These are phyloP conservation scores for Elasticomyces elasticus DNA, from an alignment of 495 filamentous ascomycete species.

Conservation along the genomic window DNA sequence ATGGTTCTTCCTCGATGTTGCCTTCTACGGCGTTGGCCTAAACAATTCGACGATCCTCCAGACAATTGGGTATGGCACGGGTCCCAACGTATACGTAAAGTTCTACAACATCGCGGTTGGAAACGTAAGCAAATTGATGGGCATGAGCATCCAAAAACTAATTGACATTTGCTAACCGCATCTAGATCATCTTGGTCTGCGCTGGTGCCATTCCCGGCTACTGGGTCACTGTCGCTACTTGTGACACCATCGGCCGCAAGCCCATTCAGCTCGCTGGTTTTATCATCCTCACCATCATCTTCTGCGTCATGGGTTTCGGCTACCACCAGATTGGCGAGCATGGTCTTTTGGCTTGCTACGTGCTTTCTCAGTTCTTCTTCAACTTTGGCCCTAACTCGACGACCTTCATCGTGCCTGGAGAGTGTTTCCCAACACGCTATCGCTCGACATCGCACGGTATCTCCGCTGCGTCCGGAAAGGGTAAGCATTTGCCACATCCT, in stretches of 20 bases:
- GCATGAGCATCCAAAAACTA: too few species aligned
- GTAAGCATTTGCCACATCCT: too few species aligned
- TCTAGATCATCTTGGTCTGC: conserved; percentile 30
- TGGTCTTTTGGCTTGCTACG: conserved; percentile 60
- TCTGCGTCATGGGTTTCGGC: conserved; percentile 28
- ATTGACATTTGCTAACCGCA: too few species aligned
- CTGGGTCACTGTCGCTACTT: conserved; percentile 31
- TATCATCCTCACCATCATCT: conserved; percentile 28
- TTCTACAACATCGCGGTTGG: conserved; percentile 28
- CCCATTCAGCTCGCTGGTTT: conserved; percentile 31
- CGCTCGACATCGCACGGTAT: conserved; percentile 77
- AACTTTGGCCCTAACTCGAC: conserved; percentile 82
- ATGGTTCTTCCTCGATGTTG: conserved; percentile 69
- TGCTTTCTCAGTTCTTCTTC: conserved; percentile 80
- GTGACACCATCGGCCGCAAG: conserved; percentile 30
- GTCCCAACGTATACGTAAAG: conserved; percentile 23
- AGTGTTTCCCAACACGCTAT: conserved; percentile 83
- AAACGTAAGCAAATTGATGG: too few species aligned
- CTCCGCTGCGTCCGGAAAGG: conserved; percentile 75
- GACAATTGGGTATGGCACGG: conserved; percentile 23
- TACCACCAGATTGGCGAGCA: conserved; percentile 23
- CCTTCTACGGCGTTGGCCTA: conserved; percentile 71
- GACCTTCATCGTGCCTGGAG: conserved; percentile 83
- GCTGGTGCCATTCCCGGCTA: conserved; percentile 33
- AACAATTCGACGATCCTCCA: conserved; percentile 46